phyloP scores from a whole-genome alignment of 2,329 filamentous ascomycete genomes.

The Claviceps monticola region DNA sequence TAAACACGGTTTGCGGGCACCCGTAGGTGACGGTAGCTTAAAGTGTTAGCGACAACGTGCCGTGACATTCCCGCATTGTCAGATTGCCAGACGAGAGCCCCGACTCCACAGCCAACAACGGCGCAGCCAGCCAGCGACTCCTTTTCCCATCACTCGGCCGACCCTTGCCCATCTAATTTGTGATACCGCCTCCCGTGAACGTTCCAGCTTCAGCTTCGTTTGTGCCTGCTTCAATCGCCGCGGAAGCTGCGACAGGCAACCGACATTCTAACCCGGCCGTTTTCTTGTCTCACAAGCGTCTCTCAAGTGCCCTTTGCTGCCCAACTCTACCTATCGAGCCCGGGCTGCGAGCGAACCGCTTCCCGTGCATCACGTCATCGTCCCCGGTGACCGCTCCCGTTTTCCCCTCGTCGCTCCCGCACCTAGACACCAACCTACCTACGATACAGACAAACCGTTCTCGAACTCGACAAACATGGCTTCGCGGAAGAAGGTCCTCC shows the following conservation, averaged over 20 bases:
- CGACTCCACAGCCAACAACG: background rate
- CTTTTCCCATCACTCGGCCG: background rate
- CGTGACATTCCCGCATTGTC: no score
- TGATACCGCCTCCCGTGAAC: background rate
- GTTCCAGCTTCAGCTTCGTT: background rate
- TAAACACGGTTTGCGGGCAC: no score
- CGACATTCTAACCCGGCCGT: background rate
- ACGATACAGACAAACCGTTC: background rate
- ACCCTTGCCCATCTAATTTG: background rate
- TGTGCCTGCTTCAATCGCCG: slow-evolving; percentile 2
- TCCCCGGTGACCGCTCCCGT: background rate
- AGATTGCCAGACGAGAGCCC: background rate
- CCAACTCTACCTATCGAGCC: background rate
- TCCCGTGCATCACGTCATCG: slow-evolving; percentile 5
- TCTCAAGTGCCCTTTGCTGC: background rate
- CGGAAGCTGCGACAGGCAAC: background rate
- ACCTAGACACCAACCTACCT: slow-evolving; percentile 7
- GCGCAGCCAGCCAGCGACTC: background rate
- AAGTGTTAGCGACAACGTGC: no score
- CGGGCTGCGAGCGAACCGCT: slow-evolving; percentile 1
- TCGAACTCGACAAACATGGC: slow-evolving; percentile 47
- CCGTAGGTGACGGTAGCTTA: no score
- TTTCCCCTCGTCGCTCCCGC: slow-evolving; percentile 3
- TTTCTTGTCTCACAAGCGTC: background rate
- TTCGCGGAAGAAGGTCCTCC: slow-evolving; percentile 76